phyloP scores from a whole-genome alignment of 306 rosid species.

The Ormosia emarginata region DNA sequence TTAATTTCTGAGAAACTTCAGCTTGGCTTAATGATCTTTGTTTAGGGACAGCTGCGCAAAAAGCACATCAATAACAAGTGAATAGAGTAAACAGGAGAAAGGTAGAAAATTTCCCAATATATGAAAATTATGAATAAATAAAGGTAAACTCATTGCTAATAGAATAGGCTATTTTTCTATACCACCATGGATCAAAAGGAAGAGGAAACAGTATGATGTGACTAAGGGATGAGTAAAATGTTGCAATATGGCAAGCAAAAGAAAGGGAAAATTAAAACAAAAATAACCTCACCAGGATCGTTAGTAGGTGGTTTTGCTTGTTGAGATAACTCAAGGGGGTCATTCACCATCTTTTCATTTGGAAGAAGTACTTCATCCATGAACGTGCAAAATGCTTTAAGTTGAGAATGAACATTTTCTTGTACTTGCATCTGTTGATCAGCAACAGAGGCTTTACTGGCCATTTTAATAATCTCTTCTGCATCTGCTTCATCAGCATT shows the following conservation, averaged over 20 bases:
- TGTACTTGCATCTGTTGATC: conserved; percentile 83
- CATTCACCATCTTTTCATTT: conserved; percentile 29
- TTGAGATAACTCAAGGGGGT: conserved; percentile 32
- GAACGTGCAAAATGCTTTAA: conserved; percentile 52
- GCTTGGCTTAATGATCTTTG: conserved; percentile 37
- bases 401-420: conserved; percentile 77
- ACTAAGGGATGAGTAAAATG: neutral
- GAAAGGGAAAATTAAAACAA: too few species aligned
- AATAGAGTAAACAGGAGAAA: neutral
- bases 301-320: conserved; percentile 36
- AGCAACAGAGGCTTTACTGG: conserved; percentile 61
- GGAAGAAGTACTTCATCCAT: conserved; percentile 80
- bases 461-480: conserved; percentile 74
- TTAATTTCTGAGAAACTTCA: conserved; percentile 56
- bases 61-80: conserved; percentile 29
- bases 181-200: neutral
- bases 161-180: neutral
- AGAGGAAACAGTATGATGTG: neutral
- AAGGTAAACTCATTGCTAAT: neutral
- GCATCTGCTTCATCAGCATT: conserved; percentile 68
- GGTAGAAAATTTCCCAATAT: neutral
- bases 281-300: conserved; percentile 30
- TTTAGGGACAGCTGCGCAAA: conserved; percentile 58
- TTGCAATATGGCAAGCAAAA: neutral
- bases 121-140: neutral